A percentile compares a stretch with the other conserved stretches of the same genome.
Evolutionary conservation across 345 rosid genomes (phyloP).

Genomic region (Hibiscus tridactylites): DNA sequence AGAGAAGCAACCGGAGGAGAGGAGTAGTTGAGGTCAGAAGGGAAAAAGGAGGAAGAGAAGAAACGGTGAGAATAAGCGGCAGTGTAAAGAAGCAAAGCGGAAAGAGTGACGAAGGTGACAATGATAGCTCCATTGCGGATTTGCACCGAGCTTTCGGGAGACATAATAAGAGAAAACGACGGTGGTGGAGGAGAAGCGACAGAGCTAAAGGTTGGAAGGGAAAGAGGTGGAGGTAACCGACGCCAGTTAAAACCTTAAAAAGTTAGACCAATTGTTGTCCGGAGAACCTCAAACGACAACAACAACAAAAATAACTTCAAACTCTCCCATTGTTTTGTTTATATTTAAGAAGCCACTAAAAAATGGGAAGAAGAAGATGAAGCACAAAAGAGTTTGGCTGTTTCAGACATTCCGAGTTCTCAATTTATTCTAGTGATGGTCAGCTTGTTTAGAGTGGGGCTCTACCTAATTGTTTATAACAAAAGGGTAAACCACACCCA

Average conservation of each 20-base stretch:
- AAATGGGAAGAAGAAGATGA: not conserved
- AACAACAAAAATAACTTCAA: not conserved
- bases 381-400: not conserved
- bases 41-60: constrained; percentile 12
- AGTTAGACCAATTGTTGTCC: not conserved
- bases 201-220: not conserved
- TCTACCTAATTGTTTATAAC: too few species aligned
- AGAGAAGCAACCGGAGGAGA: not conserved
- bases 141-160: constrained; percentile 11
- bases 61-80: constrained; percentile 18
- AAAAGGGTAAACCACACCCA: too few species aligned
- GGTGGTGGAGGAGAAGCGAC: not conserved
- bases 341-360: not conserved
- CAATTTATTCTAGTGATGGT: too few species aligned
- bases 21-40: constrained; percentile 1
- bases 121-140: constrained; percentile 18
- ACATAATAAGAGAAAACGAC: not conserved
- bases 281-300: constrained; percentile 9
- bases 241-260: not conserved
- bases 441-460: too few species aligned
- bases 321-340: not conserved
- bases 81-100: not conserved
- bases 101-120: constrained; percentile 14
- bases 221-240: not conserved
- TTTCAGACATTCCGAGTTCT: not conserved